Base-by-base conservation (phyloP, 2,329 filamentous ascomycete species). In the Ramichloridium luteum region DNA sequence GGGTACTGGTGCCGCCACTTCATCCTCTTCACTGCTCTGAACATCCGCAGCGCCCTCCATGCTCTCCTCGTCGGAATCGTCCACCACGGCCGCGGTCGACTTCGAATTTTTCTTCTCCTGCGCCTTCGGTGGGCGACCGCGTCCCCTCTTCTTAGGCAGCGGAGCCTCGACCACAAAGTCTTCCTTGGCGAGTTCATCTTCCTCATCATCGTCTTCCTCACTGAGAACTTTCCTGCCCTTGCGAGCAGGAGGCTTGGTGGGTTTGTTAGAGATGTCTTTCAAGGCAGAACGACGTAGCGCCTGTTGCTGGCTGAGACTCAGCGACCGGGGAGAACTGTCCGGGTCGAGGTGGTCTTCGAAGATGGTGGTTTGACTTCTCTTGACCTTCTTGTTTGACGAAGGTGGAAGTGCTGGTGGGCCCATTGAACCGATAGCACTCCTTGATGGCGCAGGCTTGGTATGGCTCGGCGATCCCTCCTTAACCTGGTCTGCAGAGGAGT, bases 271-370 rank as follows among this genome's bases (percentile, higher is more conserved):
- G 10, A 42, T 13, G 16, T 46, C 41, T 16, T 31, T 20, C 6
- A 45, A 31, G 13, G 39, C 40, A 6, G 39, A 36, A 30, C 46
- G 38, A n/a, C 52, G 41, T 6, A 32, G 40, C n/a, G 47, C 49
- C 34, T 55, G 51, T 34, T 53, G 50, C 28, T 55, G 50, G 31
- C 45, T 48, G 8, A 54, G 43, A 25, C 27, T 52, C n/a, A 44
- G 48, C 4, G 39, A 44, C 14, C 32, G 40, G 25, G 44, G 41
- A 10, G 40, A 35, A 25, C 30, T 35, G n/a, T 13, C 17, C 14
- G 45, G 35, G 11, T 44, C 43, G 10, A 53, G 37, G 28, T 52
- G 49, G 22, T 56, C 53, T 35, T 56, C 53, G 28, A 49, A 55
- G 28, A 55, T 54, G 5, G 53, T 55, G 0, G 52, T 55, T 14